These are phyloP conservation scores for Phaeosphaeriaceae sp. DNA, from an alignment of 2,329 filamentous ascomycete species.

Conservation along the genomic window DNA sequence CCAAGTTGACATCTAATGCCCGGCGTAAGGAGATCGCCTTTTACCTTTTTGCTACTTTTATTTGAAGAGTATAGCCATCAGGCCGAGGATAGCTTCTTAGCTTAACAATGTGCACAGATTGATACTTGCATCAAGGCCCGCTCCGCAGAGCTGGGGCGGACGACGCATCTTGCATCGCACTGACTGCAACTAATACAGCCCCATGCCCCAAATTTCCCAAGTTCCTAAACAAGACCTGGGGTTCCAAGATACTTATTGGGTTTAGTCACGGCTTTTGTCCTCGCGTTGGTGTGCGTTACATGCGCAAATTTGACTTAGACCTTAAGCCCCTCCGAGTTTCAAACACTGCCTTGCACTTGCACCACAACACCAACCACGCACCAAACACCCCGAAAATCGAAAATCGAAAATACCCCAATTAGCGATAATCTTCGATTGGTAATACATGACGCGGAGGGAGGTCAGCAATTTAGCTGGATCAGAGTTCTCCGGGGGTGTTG, in stretches of 20 bases:
- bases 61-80: no score
- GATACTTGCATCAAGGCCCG: neutral
- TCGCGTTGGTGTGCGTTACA: neutral
- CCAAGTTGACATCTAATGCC: no score
- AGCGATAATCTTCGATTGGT: neutral
- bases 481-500: neutral
- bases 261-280: no score
- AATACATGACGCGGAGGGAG: neutral
- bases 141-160: neutral
- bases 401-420: neutral
- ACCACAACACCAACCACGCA: neutral
- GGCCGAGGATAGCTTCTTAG: no score
- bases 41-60: no score
- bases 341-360: neutral
- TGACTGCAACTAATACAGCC: neutral
- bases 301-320: conserved; percentile 1
- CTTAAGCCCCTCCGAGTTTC: neutral
- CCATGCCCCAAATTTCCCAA: neutral
- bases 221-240: no score
- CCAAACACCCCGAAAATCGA: neutral
- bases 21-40: no score
- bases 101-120: neutral
- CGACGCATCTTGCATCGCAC: conserved; percentile 1
- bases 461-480: neutral
- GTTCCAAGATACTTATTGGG: no score